Conservation (phyloP, 129 eudicot genomes). For the Pittosporum tobira region DNA sequence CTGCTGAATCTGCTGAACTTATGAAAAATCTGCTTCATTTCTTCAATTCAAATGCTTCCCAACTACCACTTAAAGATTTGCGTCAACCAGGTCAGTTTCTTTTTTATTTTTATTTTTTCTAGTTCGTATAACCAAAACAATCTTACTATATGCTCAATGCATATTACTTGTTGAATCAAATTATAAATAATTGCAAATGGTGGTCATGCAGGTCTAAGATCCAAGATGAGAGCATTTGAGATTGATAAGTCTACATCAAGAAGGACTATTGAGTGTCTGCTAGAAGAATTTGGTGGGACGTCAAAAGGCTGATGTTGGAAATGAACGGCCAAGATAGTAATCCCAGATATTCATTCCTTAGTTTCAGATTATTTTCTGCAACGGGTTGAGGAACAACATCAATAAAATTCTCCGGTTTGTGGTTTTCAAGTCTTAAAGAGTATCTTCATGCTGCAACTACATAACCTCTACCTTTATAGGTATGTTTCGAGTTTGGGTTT, state of each 20-base stretch:
- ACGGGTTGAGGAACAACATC: neutral
- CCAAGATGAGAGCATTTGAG: conserved; percentile 52
- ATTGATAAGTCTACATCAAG: conserved; percentile 33
- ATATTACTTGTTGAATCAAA: neutral
- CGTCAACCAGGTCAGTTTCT: conserved; percentile 49
- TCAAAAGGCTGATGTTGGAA: conserved; percentile 4
- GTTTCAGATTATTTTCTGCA: neutral
- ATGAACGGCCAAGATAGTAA: neutral
- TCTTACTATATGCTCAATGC: neutral
- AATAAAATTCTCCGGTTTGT: neutral
- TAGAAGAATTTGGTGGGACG: conserved; percentile 33
- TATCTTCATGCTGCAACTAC: neutral
- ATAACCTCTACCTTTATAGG: neutral
- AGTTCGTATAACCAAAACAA: no score
- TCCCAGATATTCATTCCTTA: neutral
- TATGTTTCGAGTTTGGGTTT: neutral
- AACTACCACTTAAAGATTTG: conserved; percentile 32
- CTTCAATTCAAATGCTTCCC: conserved; percentile 28
- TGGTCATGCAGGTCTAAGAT: conserved; percentile 41
- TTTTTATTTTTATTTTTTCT: no score
- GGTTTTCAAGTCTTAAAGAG: neutral
- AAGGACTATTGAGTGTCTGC: conserved; percentile 45
- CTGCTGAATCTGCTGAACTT: conserved; percentile 51
- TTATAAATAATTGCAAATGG: neutral
- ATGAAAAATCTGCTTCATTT: conserved; percentile 43